Base-by-base conservation (phyloP, 129 eudicot species). In the Escallonia rubra region DNA sequence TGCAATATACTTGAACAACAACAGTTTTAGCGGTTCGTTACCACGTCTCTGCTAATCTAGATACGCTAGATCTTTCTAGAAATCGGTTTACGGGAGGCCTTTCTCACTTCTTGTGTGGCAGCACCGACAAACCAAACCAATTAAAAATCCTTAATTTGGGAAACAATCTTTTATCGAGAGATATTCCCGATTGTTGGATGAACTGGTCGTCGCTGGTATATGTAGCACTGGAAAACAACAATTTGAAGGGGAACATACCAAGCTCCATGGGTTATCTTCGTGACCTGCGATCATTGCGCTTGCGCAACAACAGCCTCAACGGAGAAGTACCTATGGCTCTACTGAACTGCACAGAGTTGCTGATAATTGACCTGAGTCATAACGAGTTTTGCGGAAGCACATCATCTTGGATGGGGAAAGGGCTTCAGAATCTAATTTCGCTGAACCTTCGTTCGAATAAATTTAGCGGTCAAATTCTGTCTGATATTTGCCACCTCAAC, bases 101-200 rank as follows among this genome's bases (percentile, higher is more conserved):
- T 5, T 14, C 55, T 3, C 64, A 63, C 57, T 84, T 73, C 47
- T 41, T 83, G 14, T 79, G 88, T 64, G 52, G 64, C 12, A 39
- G 43, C 5, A 23, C 54, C 13, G 11, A 40, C 13, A 7, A 69
- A 69, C 62, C 53, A 16, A 72, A 75, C 43, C 54, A 15, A 15
- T 8, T 76, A 66, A 9, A 13, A 38, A 16, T 42, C 53, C 81
- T 82, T 65, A 68, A 79, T 70, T 61, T 83, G 3, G 85, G 73
- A 63, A 54, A 50, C 39, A 65, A 79, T 65, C 62, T 41, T 67
- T 42, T 76, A 41, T 72, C 79, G 2, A 76, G 82, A 39, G 86
- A 72, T 69, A 57, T 81, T 64, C 86, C 82, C 1, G 74, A 81
- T 14, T 77, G 86, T 58, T 77, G 72, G 79, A 51, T 40, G 54